Evolutionary conservation across 106 monocot species (phyloP), one percentile per base, ranked within the genome.

Genomic region (Amphibolis antarctica): DNA sequence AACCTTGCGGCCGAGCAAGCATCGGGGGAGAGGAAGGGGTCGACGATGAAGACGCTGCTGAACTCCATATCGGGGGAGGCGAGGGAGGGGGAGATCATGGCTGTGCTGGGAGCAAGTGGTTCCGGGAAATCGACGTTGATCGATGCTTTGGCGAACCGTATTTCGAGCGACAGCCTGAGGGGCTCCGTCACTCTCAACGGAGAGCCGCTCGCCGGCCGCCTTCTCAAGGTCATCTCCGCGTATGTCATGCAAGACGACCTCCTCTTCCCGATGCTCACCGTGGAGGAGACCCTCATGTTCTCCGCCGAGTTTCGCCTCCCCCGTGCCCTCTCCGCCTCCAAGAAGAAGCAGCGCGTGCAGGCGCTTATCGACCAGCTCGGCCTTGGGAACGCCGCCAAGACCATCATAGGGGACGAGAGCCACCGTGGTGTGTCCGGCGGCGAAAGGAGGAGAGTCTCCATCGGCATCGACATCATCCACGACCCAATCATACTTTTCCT

Each of bases 221-320:
- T 89, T 12, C 58, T 89, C 27, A 89, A 85, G 65, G 79, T 54
- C 29, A 89, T 89, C 66, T 89, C 88, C 1, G 84, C 92, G 5
- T 85, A 92, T 62, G 90, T 91, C n/a, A 86, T 80, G 83, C 90
- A 91, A 62, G 86, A 91, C 66, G 90, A 91, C 53, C 76, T 91
- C 14, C 55, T 91, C 20, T 86, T 78, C 74, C 83, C 90, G 56
- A 83, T 86, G 86, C 81, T 92, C 31, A 92, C 86, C 48, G 91
- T 92, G 9, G 86, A 83, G 62, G 91, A 91, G 71, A 85, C 86
- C 9, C 79, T 92, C 10, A 83, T 83, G 71, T 92, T 83, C 76
- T 36, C 85, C 22, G 86, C 92, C 24, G 83, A 86, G 75, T 89
- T 93, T 65, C 79, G 88, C 3, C 87, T 93, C 9, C 92, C 92